Base-by-base conservation (phyloP, 169 alveolate genomes). In the Eimeria sp. region DNA sequence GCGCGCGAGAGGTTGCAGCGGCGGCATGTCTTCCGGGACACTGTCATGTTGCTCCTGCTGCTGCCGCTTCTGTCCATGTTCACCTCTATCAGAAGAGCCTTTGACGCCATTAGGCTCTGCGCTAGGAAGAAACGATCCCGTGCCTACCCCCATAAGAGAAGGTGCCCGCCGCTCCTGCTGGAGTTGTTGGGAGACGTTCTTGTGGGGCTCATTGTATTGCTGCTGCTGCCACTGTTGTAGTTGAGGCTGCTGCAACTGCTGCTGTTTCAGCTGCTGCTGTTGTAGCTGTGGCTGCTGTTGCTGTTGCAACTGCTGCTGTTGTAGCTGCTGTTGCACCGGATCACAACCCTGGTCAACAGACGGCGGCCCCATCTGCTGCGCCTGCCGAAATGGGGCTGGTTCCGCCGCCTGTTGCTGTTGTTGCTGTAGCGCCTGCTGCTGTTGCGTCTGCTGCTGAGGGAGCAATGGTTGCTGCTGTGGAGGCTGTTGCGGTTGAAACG, bases 1-100 rank as follows among this genome's bases (percentile, higher is more conserved):
- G 13, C 96, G 92, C 18, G 93, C 89, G 18, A 93, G 96, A 25
- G 83, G 95, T 54, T 88, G 95, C 84, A 67, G 95, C n/a, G 83
- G 86, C 58, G 83, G 95, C 95, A 67, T 88, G 72, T 51, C 86
- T 51, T 67, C 73, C 2, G 86, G 86, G n/a, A 47, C 5, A 27
- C 14, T 63, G 27, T 88, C 86, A 51, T 57, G 80, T 25, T 49
- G 95, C 61, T 88, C 86, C 22, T 63, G 93, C 45, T 57, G 93
- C 93, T 86, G 93, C 61, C 49, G 80, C 65, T 67, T 40, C 86
- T 65, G 95, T 22, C 54, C 34, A 40, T 49, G 83, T 22, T 88
- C 95, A 47, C 45, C 72, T 61, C 49, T 86, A 14, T 86, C 92
- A 45, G 40, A n/a, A 61, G 67, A 57, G 40, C 61, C 30, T 14